Conservation (phyloP, 2,329 filamentous ascomycete species). For the Graphiopsis chlorocephala region DNA sequence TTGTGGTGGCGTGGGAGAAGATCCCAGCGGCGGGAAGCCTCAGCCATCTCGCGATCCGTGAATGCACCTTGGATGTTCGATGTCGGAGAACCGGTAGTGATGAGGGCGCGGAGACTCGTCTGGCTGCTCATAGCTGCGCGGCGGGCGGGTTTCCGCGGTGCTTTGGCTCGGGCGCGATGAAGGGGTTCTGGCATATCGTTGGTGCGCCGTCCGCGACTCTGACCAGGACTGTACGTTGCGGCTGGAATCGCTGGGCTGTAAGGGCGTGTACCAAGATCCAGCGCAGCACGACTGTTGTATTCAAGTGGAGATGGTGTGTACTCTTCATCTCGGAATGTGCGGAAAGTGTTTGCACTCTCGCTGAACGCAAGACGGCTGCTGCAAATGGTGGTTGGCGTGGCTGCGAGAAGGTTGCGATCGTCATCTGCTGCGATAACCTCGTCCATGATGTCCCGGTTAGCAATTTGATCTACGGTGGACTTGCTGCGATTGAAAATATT, state of each 20-base stretch:
- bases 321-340: background rate
- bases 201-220: background rate
- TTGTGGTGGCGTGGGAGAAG: slow-evolving; percentile 1
- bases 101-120: slow-evolving; percentile 17
- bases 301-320: background rate
- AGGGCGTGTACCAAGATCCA: background rate
- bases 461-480: background rate
- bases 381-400: background rate
- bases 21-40: slow-evolving; percentile 16
- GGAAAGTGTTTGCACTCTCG: slow-evolving; percentile 8
- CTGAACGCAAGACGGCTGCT: slow-evolving; percentile 7
- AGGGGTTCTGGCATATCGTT: background rate
- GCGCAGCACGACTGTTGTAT: background rate
- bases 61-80: slow-evolving; percentile 19
- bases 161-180: background rate
- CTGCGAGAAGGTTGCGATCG: slow-evolving; percentile 1
- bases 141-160: background rate
- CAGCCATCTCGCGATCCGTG: slow-evolving; percentile 17
- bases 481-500: background rate
- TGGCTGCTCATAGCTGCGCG: slow-evolving; percentile 21
- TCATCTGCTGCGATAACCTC: background rate
- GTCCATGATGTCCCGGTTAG: slow-evolving; percentile 1
- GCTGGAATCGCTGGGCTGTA: background rate
- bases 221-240: background rate
- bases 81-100: slow-evolving; percentile 17